Evolutionary conservation across 805 yeast species (phyloP).

Genomic region (Saccharomycopsis babjevae): DNA sequence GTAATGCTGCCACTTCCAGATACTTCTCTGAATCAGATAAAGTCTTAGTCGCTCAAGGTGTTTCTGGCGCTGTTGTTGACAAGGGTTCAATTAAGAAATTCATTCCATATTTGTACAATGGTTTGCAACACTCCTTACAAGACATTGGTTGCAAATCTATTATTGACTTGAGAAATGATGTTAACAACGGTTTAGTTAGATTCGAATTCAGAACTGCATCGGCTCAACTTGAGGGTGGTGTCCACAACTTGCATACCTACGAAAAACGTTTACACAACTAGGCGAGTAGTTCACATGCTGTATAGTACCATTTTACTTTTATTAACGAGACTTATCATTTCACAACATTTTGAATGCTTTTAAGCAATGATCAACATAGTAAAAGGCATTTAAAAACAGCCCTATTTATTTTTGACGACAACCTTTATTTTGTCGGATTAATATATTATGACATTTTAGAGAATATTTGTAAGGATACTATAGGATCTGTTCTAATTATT

Average conservation of each 20-base stretch:
- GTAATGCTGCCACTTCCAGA: slow-evolving; percentile 96
- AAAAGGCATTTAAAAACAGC: too few species aligned
- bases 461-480: too few species aligned
- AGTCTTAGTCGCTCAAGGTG: slow-evolving; percentile 98
- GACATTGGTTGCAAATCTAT: slow-evolving; percentile 83
- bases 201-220: slow-evolving; percentile 97
- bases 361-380: background rate
- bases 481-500: too few species aligned
- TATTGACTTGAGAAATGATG: slow-evolving; percentile 50
- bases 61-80: slow-evolving; percentile 92
- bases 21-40: slow-evolving; percentile 94
- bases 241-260: slow-evolving; percentile 89
- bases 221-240: slow-evolving; percentile 98
- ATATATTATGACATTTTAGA: too few species aligned
- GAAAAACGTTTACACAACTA: slow-evolving; percentile 95
- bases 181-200: slow-evolving; percentile 63
- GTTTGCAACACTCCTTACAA: slow-evolving; percentile 97
- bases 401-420: too few species aligned
- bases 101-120: slow-evolving; percentile 86
- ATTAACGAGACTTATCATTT: background rate
- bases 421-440: too few species aligned
- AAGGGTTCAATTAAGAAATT: slow-evolving; percentile 92
- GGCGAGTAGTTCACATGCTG: slow-evolving; percentile 11
- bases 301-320: background rate
- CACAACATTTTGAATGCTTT: too few species aligned